A percentile compares a stretch with the other conserved stretches of the same genome.
These are phyloP conservation scores for Daldinia vernicosa DNA, from an alignment of 495 filamentous ascomycete genomes.

Conservation along the genomic window DNA sequence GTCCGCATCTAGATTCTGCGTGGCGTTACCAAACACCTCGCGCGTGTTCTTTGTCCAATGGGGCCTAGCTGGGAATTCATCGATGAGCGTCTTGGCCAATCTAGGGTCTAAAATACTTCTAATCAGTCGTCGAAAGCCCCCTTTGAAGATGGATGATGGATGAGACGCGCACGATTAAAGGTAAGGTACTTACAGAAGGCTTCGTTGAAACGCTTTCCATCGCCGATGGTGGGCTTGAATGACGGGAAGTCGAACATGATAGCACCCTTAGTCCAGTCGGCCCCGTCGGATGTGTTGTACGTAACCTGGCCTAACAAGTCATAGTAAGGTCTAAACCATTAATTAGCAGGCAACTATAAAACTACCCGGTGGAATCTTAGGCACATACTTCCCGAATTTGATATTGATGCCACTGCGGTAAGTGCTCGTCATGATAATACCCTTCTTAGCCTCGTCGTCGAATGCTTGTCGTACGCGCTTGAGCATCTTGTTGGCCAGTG, in stretches of 20 bases:
- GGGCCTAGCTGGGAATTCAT: conserved; percentile 59
- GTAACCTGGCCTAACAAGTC: conserved; percentile 61
- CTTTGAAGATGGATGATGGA: background rate
- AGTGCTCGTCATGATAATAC: conserved; percentile 56
- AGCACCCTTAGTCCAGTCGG: conserved; percentile 58
- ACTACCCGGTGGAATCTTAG: background rate
- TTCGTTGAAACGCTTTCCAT: conserved; percentile 59
- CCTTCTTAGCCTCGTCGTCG: conserved; percentile 54
- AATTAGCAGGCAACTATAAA: background rate
- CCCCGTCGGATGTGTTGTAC: conserved; percentile 54
- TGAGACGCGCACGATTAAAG: too few species aligned
- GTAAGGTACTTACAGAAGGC: conserved; percentile 52
- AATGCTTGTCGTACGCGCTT: conserved; percentile 57
- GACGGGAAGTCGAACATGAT: conserved; percentile 64
- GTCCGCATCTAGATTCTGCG: conserved; percentile 57
- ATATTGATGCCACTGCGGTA: conserved; percentile 63
- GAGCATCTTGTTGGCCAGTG: conserved; percentile 57
- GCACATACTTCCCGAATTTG: conserved; percentile 55
- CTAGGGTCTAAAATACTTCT: conserved; percentile 45
- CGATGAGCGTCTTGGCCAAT: conserved; percentile 56
- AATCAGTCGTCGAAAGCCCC: conserved; percentile 18
- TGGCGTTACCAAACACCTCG: conserved; percentile 54
- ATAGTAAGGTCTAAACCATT: conserved; percentile 48
- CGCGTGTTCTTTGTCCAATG: conserved; percentile 64
- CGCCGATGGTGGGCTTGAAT: conserved; percentile 54